Evolutionary conservation across 108 stramenopile genomes (phyloP).

Genomic region (Discostella stelligeroides): DNA sequence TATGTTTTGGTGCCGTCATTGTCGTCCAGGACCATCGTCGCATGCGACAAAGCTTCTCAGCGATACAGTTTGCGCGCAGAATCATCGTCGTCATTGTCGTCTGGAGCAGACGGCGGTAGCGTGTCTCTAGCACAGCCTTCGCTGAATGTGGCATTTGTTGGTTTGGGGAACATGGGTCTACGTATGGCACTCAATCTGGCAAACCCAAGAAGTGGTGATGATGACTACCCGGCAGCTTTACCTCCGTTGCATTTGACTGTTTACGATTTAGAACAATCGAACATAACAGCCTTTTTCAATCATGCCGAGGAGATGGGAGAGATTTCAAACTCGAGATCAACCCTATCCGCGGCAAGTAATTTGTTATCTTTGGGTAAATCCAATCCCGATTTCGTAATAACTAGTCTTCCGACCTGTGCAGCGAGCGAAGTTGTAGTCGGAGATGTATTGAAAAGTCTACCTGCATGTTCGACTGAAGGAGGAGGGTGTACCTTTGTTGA

Average conservation of each 20-base stretch:
- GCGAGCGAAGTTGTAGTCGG: constrained; percentile 42
- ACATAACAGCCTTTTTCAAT: constrained; percentile 24
- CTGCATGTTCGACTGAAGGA: constrained; percentile 4
- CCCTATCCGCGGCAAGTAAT: constrained; percentile 18
- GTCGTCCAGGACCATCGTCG: not conserved
- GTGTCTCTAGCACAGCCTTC: not conserved
- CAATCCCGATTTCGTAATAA: constrained; percentile 40
- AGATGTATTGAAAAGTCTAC: constrained; percentile 15
- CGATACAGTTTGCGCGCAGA: not conserved
- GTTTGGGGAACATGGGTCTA: constrained; percentile 93
- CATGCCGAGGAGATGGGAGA: constrained; percentile 14
- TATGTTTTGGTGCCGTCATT: not conserved
- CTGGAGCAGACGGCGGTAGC: not conserved
- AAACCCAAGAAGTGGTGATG: constrained; percentile 8
- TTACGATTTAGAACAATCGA: constrained; percentile 29
- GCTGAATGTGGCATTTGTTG: constrained; percentile 79
- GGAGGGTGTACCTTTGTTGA: constrained; percentile 35
- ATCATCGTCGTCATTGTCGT: not conserved
- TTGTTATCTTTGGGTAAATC: constrained; percentile 27
- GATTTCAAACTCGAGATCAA: not conserved
- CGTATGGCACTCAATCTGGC: constrained; percentile 84
- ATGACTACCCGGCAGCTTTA: constrained; percentile 2
- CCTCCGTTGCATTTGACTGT: constrained; percentile 28
- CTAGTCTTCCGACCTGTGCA: constrained; percentile 38
- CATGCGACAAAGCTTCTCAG: not conserved